phyloP scores from a whole-genome alignment of 2,329 filamentous ascomycete genomes.

The Fusarium lateritium region DNA sequence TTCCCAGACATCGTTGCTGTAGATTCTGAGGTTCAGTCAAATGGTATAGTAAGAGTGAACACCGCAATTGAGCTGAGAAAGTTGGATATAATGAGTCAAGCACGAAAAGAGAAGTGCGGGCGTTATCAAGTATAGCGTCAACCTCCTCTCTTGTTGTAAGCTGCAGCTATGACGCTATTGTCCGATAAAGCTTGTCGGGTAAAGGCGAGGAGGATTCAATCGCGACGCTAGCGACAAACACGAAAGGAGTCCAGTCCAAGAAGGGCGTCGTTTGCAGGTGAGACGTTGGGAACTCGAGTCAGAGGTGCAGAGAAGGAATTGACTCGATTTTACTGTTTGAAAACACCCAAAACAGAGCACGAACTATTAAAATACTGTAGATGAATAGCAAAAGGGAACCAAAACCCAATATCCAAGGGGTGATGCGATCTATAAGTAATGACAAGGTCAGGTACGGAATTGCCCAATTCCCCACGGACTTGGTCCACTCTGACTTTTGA shows the following conservation, averaged over 20 bases:
- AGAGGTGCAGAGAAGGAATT: conserved; percentile 7
- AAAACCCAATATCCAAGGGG: conserved; percentile 24
- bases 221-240: conserved; percentile 31
- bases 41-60: background rate
- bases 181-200: conserved; percentile 17
- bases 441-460: background rate
- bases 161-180: conserved; percentile 46
- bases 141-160: conserved; percentile 4
- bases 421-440: conserved; percentile 42
- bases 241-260: conserved; percentile 14
- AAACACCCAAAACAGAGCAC: conserved; percentile 9
- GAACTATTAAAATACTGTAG: background rate
- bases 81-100: background rate
- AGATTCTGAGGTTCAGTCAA: background rate
- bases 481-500: background rate
- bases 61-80: background rate
- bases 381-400: background rate
- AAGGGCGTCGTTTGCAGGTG: conserved; percentile 15
- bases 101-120: background rate
- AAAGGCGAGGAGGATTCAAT: conserved; percentile 18
- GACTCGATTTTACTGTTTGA: conserved; percentile 3
- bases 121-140: conserved; percentile 13
- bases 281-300: conserved; percentile 7
- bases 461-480: background rate
- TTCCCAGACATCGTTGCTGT: conserved; percentile 60